phyloP scores from a whole-genome alignment of 495 filamentous ascomycete species.

The Aspergillus olivimuriae region DNA sequence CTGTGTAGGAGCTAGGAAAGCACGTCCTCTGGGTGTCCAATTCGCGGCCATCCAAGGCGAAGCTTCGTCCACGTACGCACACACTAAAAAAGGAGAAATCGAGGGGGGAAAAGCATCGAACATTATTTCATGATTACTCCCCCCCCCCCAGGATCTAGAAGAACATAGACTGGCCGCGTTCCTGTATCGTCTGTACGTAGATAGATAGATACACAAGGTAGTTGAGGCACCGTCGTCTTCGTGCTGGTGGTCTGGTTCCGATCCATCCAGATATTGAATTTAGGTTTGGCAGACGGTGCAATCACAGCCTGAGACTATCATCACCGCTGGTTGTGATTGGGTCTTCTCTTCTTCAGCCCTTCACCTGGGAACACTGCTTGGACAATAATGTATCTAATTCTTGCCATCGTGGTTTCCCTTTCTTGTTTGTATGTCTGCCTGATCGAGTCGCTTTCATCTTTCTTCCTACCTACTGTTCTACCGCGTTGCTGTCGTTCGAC shows the following conservation, averaged over 20 bases:
- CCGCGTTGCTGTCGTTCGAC: too few species aligned
- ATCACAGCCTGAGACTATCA: not conserved
- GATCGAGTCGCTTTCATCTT: too few species aligned
- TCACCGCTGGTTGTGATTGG: not conserved
- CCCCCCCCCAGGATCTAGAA: too few species aligned
- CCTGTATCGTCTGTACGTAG: too few species aligned
- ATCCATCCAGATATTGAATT: conserved; percentile 1
- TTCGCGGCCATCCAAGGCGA: too few species aligned
- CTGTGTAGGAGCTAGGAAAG: not conserved
- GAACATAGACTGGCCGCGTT: too few species aligned
- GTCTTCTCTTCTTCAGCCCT: not conserved
- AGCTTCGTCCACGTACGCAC: too few species aligned
- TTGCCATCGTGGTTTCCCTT: too few species aligned
- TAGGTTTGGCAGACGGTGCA: not conserved
- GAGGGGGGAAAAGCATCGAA: not conserved
- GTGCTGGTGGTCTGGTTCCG: conserved; percentile 7
- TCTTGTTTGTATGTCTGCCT: too few species aligned
- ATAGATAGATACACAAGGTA: too few species aligned
- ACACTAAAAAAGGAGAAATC: not conserved
- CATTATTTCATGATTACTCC: not conserved
- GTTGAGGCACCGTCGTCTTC: not conserved
- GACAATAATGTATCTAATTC: not conserved
- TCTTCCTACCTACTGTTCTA: not conserved
- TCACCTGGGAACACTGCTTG: not conserved
- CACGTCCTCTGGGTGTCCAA: not conserved